A percentile compares a stretch with the other conserved stretches of the same genome.
Conservation (phyloP, 2,329 filamentous ascomycete species). For the Ascosphaera aggregata region DNA sequence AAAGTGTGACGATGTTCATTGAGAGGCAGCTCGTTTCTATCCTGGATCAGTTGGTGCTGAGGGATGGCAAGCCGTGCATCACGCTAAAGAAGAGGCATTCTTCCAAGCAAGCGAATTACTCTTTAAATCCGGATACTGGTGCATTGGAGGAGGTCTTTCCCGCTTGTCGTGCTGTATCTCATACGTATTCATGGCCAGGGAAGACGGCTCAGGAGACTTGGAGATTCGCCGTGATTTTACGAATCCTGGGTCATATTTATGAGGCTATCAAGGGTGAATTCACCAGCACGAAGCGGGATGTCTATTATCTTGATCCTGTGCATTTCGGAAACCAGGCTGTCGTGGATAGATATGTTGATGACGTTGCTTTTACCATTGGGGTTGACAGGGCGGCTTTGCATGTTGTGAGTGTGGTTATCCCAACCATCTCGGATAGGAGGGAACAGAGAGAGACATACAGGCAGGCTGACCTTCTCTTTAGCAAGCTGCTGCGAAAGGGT, state of each 20-base stretch:
- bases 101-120: conserved; percentile 7
- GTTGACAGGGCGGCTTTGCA: conserved; percentile 31
- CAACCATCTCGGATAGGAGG: background rate
- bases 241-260: conserved; percentile 32
- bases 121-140: conserved; percentile 11
- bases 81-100: conserved; percentile 9
- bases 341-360: conserved; percentile 36
- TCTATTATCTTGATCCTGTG: conserved; percentile 38
- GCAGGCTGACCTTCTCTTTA: conserved; percentile 6
- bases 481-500: conserved; percentile 21
- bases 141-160: conserved; percentile 9
- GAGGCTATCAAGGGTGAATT: conserved; percentile 24
- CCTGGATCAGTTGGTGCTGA: conserved; percentile 9
- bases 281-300: conserved; percentile 37
- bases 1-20: conserved; percentile 12
- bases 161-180: conserved; percentile 5
- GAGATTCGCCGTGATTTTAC: conserved; percentile 31
- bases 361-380: conserved; percentile 35
- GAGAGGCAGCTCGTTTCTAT: conserved; percentile 9
- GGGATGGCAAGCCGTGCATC: conserved; percentile 10
- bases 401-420: conserved; percentile 22
- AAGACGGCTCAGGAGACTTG: conserved; percentile 31
- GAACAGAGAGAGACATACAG: background rate
- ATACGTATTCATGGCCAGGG: conserved; percentile 31
- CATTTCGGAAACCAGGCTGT: conserved; percentile 33